Base-by-base conservation (phyloP, 306 rosid genomes). In the Vicia sativa region DNA sequence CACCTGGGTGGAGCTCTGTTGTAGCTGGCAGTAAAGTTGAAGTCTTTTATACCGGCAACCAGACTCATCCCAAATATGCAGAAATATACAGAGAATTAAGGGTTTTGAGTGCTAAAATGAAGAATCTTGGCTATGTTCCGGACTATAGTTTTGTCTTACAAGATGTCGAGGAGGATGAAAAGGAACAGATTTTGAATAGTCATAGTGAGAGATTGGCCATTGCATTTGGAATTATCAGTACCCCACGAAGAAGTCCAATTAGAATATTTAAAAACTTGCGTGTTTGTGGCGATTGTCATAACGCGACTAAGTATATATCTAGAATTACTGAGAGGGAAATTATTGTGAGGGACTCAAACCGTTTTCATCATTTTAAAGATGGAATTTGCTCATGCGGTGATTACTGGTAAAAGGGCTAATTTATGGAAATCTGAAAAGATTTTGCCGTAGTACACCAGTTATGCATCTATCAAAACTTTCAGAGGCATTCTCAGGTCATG, bases 201-300 rank as follows among this genome's bases (percentile, higher is more conserved):
- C 85, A 81, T 23, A 77, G 85, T 54, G 82, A 81, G 80, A 77
- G 85, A 38, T 21, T 81, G 69, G 85, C 85, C 46, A 81, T 81
- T 59, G 82, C 75, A 65, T 81, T 74, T 78, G 85, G 82, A 70
- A 74, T 74, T 39, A 74, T 81, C 68, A 77, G 72, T 75, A 81
- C 82, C 44, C 75, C 85, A 52, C 80, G 80, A 19, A 45, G 67
- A 74, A 74, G 72, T 62, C 50, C 68, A 13, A 62, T 62, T 62
- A 62, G 68, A 23, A 62, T 62, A 62, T 62, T 41, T 42, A 62
- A 62, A 41, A 62, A 62, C 37, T 62, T 62, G 68, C 52, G 68
- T 41, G 53, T 62, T 42, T 62, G 68, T 13, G 68, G 68, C 8
- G 68, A 62, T 62, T 62, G 68, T 4, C 68, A 62, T 13, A 62